Conservation (phyloP, 2,329 filamentous ascomycete species). For the Penicillium sp. region DNA sequence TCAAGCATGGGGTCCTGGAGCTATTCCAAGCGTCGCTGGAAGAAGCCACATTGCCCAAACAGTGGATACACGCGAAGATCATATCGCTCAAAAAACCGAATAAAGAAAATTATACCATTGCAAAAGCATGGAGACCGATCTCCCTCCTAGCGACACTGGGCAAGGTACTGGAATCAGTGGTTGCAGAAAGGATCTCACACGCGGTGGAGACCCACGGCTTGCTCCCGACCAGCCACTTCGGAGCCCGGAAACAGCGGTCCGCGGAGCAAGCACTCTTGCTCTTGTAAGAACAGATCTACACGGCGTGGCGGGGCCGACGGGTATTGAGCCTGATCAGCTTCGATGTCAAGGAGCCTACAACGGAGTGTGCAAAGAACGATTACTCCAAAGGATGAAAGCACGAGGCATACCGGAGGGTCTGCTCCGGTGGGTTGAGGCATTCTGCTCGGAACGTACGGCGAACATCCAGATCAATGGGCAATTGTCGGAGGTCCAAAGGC, state of each 20-base stretch:
- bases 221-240: conserved; percentile 20
- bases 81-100: conserved; percentile 27
- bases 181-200: conserved; percentile 33
- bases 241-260: conserved; percentile 39
- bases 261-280: conserved; percentile 37
- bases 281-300: conserved; percentile 30
- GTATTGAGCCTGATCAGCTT: conserved; percentile 11
- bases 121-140: conserved; percentile 25
- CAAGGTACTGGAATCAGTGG: conserved; percentile 33
- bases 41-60: conserved; percentile 14
- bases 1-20: conserved; percentile 21
- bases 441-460: conserved; percentile 28
- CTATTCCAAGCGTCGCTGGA: conserved; percentile 22
- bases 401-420: conserved; percentile 28
- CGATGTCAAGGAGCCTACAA: conserved; percentile 12
- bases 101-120: conserved; percentile 22
- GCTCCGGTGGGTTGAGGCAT: conserved; percentile 30
- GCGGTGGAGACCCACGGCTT: conserved; percentile 30
- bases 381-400: conserved; percentile 35
- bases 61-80: conserved; percentile 23
- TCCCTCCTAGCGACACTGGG: conserved; percentile 30
- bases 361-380: conserved; percentile 37
- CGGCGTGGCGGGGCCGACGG: conserved; percentile 16
- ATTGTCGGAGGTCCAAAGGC: conserved; percentile 13
- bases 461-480: conserved; percentile 24